Evolutionary conservation across 2,329 filamentous ascomycete genomes (phyloP), one percentile per base, ranked within the genome.

Genomic region (Mariannaea sp.): DNA sequence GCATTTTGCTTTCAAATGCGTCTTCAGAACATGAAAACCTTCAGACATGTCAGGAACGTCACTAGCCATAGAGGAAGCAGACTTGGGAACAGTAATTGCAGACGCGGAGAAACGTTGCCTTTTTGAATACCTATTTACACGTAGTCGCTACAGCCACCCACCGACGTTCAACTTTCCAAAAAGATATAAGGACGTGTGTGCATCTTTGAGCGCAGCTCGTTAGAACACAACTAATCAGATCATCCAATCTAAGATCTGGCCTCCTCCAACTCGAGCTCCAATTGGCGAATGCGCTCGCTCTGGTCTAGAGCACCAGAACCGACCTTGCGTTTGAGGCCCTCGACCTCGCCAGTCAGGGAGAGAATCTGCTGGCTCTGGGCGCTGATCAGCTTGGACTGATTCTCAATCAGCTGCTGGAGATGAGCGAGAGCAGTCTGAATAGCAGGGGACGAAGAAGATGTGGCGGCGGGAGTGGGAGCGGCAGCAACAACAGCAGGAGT

Each of bases 341-440:
- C 90, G 12, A 96, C 86, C 71, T 95, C 90, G 24, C 77, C 73
- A 3, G 88, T 83, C 41, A 96, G 75, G 22, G 80, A 77, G 43
- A 80, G 80, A 63, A 95, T 91, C 71, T 92, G 87, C 67, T 89
- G 81, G 43, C 83, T 88, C 74, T 96, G 89, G n/a, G 83, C 79
- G 57, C 79, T 84, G 68, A 96, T 89, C 60, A 91, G 84, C 76
- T 83, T 84, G 49, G 83, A 90, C 74, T 96, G 92, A 59, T 83
- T 81, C 70, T 90, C 84, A 27, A 97, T 78, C 63, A 94, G 76
- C 49, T 82, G 77, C 74, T 90, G 93, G 74, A 96, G 94, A 65
- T 92, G 83, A 30, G 83, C 78, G 36, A 96, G 80, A 5, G 87
- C 85, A 24, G 83, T 77, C 65, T 87, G 84, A 10, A 90, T 77